Evolutionary conservation across 148 eudicot genomes (phyloP).

Genomic region (Camellia japonica): DNA sequence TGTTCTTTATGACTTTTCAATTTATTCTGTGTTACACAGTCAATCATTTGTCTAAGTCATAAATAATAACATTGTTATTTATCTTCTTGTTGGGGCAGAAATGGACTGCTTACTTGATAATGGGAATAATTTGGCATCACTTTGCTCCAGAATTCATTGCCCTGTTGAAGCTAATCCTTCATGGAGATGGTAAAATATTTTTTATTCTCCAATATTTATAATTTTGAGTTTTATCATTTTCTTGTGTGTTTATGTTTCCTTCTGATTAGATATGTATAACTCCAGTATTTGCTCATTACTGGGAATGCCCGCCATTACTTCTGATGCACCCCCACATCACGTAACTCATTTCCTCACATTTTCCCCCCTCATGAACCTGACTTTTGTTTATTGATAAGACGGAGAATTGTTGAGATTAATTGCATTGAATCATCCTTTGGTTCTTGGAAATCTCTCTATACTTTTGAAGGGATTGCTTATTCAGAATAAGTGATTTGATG

Average conservation of each 20-base stretch:
- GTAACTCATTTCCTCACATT: neutral
- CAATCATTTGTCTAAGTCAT: neutral
- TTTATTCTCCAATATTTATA: neutral
- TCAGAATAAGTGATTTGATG: neutral
- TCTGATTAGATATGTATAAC: neutral
- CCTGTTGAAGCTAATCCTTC: constrained; percentile 74
- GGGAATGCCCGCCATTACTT: neutral
- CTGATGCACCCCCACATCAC: neutral
- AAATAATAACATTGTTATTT: neutral
- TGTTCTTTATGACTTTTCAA: neutral
- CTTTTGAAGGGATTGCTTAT: too few species aligned
- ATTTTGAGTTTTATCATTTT: neutral
- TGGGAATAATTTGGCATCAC: constrained; percentile 32
- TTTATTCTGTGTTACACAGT: neutral
- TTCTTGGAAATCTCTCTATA: neutral
- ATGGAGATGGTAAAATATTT: constrained; percentile 79
- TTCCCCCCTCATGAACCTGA: too few species aligned
- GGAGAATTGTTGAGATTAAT: neutral
- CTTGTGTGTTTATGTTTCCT: neutral
- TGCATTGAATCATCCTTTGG: neutral
- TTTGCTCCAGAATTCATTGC: constrained; percentile 54
- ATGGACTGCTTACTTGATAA: constrained; percentile 19
- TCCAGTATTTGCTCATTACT: neutral
- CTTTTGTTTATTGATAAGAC: neutral
- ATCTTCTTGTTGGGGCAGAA: constrained; percentile 31